phyloP scores from a whole-genome alignment of 345 rosid species.

The Citrus reticulata region DNA sequence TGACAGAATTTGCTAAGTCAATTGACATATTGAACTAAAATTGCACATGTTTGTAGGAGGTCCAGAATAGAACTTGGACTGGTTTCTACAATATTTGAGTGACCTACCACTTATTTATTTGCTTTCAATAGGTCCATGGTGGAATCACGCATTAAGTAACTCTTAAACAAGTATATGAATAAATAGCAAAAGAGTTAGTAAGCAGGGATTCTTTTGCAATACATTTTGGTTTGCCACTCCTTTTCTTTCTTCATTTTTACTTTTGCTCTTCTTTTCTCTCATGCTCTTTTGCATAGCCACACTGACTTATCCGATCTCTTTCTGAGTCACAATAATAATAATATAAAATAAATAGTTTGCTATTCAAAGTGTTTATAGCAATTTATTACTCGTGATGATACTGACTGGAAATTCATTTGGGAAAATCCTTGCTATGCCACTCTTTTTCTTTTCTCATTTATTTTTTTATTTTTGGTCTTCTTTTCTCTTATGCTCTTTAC shows the following conservation, averaged over 20 bases:
- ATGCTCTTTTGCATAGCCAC: background rate
- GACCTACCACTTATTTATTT: background rate
- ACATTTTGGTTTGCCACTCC: background rate
- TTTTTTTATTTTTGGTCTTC: background rate
- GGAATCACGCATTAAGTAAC: background rate
- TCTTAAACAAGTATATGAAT: background rate
- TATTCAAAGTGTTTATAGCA: background rate
- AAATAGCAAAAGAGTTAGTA: background rate
- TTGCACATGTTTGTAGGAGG: background rate
- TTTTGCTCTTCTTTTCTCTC: background rate
- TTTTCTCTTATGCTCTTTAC: background rate
- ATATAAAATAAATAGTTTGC: background rate
- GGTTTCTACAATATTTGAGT: background rate
- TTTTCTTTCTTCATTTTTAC: too few relatives aligned
- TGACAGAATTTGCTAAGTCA: background rate
- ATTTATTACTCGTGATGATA: background rate
- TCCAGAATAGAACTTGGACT: background rate
- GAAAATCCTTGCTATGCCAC: background rate
- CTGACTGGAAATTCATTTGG: background rate
- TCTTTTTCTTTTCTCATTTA: background rate
- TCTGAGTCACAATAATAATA: background rate
- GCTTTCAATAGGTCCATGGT: background rate
- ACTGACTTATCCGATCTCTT: background rate
- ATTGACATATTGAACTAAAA: background rate
- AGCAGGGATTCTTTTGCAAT: background rate